phyloP scores from a whole-genome alignment of 352 stramenopile genomes.

The Globisporangium splendens region DNA sequence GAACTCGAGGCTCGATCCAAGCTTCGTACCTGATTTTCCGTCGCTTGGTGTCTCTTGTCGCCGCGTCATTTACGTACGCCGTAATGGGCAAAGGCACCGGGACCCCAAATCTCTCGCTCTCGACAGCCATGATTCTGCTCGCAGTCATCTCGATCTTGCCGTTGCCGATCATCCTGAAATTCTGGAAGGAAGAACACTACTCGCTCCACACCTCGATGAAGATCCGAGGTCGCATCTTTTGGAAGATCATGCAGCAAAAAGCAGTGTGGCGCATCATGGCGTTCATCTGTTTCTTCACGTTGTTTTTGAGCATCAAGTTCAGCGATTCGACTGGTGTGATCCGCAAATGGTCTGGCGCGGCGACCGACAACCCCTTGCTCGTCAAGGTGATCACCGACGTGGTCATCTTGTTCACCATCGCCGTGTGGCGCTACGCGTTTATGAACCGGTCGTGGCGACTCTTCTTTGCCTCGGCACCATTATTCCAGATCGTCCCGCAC shows the following conservation, averaged over 20 bases:
- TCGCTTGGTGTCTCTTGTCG: constrained; percentile 46
- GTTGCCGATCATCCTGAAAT: constrained; percentile 42
- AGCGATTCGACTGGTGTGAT: constrained; percentile 12
- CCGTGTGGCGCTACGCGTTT: constrained; percentile 20
- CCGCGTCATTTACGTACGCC: constrained; percentile 48
- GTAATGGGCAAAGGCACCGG: constrained; percentile 30
- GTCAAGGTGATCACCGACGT: constrained; percentile 16
- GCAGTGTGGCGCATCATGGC: constrained; percentile 62
- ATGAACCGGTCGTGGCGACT: constrained; percentile 21
- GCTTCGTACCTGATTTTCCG: constrained; percentile 65
- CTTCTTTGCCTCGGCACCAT: constrained; percentile 23
- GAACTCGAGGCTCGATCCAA: constrained; percentile 49
- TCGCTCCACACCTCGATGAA: constrained; percentile 57
- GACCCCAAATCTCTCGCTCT: constrained; percentile 33
- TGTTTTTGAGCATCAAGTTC: constrained; percentile 39
- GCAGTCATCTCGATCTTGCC: constrained; percentile 51
- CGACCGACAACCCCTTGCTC: constrained; percentile 21
- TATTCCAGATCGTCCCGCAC: constrained; percentile 16
- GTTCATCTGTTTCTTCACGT: constrained; percentile 44
- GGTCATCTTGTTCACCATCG: constrained; percentile 15
- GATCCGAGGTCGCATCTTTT: constrained; percentile 57
- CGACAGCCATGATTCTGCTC: constrained; percentile 40
- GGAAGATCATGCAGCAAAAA: constrained; percentile 79
- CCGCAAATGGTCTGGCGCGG: constrained; percentile 7
- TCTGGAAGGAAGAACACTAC: constrained; percentile 67